phyloP scores from a whole-genome alignment of 2,329 filamentous ascomycete species.

The Apiospora hydei region DNA sequence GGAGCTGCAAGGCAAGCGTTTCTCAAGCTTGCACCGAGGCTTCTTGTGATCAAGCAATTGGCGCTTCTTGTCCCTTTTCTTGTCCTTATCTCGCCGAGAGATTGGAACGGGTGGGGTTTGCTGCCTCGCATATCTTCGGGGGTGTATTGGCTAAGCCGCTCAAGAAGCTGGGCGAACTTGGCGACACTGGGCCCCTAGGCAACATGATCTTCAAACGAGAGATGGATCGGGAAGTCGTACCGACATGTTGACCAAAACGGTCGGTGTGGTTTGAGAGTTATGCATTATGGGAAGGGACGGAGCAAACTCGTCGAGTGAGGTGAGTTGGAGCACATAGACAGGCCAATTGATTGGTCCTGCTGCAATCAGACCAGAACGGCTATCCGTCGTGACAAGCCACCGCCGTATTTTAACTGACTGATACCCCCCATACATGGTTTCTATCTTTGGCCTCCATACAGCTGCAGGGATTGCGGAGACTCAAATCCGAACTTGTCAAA shows the following conservation, averaged over 20 bases:
- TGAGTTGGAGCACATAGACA: background rate
- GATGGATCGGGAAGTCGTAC: background rate
- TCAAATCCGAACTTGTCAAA: background rate
- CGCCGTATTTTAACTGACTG: background rate
- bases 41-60: background rate
- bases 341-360: background rate
- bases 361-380: background rate
- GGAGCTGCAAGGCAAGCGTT: background rate
- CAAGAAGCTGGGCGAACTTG: slow-evolving; percentile 3
- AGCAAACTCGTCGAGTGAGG: background rate
- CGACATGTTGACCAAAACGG: background rate
- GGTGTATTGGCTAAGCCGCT: slow-evolving; percentile 2
- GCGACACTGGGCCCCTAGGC: background rate
- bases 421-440: background rate
- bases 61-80: background rate
- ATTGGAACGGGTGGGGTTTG: background rate
- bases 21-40: background rate
- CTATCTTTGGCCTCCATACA: background rate
- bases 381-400: background rate
- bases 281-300: background rate
- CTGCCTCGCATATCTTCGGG: background rate
- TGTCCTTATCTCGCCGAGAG: slow-evolving; percentile 15
- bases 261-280: background rate
- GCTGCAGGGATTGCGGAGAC: background rate
- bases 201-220: background rate